Evolutionary conservation across 345 rosid genomes (phyloP), one percentile per base, ranked within the genome.

Genomic region (Physaria fendleri): DNA sequence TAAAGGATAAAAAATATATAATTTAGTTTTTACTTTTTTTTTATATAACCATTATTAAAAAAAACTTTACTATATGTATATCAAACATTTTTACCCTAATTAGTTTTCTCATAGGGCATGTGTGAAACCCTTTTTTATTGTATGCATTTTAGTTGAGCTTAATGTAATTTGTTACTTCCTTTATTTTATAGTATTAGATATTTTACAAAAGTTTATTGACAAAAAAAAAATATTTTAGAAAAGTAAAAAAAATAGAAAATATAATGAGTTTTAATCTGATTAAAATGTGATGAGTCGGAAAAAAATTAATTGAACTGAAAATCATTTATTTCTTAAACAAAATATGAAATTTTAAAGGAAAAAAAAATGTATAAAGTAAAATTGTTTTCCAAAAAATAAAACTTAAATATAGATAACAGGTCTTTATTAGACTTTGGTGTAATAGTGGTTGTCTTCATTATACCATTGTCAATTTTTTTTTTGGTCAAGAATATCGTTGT

Each of bases 21-120:
- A 0, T 18, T 13, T 28, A 3, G 10, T 6, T 37, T 37, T 15
- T 21, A 17, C 2, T 6, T 32, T 9, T 48, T 28, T 43, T 52
- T 35, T 14, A 23, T 7, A 39, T 27, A 38, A 10, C 21, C 1
- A 53, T 7, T 40, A 28, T 39, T 38, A 30, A 11, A 2, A 16
- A 63, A 53, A 44, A 32, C 23, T 13, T 9, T 13, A n/a, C 6
- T 13, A 0, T 13, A 0, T 65, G 57, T 56, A 56, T 65, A 65
- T 56, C 64, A 56, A 13, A 45, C 3, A 45, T 54, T 34, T 34
- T n/a, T 25, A 35, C 46, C 16, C 8, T 54, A 32, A 14, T 14
- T 62, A 64, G 45, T 38, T 12, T 40, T 24, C n/a, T 53, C 13
- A 53, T 53, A 64, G 20, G 52, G 20, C 53, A 17, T 63, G 34